Percentiles rank a stretch among this genome's conserved stretches.
Evolutionary conservation across 2,329 filamentous ascomycete species (phyloP).

Genomic region (Gremmenia infestans): DNA sequence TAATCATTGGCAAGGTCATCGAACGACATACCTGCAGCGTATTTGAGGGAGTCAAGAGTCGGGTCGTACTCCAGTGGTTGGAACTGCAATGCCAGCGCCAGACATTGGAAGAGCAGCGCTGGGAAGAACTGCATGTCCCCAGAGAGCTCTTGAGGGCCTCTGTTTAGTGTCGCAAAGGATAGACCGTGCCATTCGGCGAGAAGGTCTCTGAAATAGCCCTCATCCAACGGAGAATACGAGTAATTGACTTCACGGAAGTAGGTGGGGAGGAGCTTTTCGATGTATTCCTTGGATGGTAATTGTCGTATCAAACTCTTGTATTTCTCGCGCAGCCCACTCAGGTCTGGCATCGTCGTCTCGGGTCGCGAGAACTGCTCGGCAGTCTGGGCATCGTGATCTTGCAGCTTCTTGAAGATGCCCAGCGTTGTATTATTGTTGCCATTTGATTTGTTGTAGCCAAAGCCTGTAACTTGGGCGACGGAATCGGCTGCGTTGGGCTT

Average conservation of each 20-base stretch:
- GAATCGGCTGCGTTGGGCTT: slow-evolving; percentile 23
- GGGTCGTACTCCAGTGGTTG: slow-evolving; percentile 44
- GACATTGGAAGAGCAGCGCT: slow-evolving; percentile 53
- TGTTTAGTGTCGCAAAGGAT: slow-evolving; percentile 46
- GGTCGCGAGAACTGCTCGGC: slow-evolving; percentile 14
- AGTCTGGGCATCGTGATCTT: slow-evolving; percentile 37
- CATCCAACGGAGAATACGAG: slow-evolving; percentile 53
- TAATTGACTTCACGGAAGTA: slow-evolving; percentile 56
- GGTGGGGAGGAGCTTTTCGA: slow-evolving; percentile 49
- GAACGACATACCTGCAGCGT: slow-evolving; percentile 53
- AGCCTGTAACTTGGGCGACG: slow-evolving; percentile 30
- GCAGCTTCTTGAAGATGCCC: slow-evolving; percentile 50
- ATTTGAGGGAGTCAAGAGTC: slow-evolving; percentile 52
- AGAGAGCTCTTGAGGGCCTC: slow-evolving; percentile 46
- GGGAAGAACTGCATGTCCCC: slow-evolving; percentile 52
- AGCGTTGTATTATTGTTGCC: slow-evolving; percentile 49
- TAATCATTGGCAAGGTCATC: slow-evolving; percentile 57
- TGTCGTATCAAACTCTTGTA: slow-evolving; percentile 56
- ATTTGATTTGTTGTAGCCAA: slow-evolving; percentile 48
- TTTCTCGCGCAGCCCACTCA: slow-evolving; percentile 45
- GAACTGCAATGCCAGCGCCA: slow-evolving; percentile 50
- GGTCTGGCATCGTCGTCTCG: slow-evolving; percentile 27
- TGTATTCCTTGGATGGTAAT: slow-evolving; percentile 48
- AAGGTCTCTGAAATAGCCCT: slow-evolving; percentile 45
- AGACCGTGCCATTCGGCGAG: slow-evolving; percentile 51